Percentiles rank a stretch among this genome's conserved stretches.
Evolutionary conservation across 2,329 filamentous ascomycete genomes (phyloP).

Genomic region (Xylaria sp.): DNA sequence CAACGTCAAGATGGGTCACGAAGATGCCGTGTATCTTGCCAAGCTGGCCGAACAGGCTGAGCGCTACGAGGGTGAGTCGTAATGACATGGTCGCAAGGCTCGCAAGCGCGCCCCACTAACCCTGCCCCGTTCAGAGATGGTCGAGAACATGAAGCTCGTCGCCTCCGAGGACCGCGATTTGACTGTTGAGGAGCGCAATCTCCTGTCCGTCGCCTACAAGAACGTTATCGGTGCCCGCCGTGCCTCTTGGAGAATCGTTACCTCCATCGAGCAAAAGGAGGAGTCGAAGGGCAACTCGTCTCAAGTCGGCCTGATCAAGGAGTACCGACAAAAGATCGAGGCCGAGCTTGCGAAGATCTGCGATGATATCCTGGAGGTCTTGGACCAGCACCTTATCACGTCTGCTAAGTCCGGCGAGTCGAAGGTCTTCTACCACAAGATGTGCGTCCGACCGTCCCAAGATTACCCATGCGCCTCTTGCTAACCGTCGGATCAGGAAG

Average conservation of each 20-base stretch:
- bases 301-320: slow-evolving; percentile 90
- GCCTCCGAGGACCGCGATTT: slow-evolving; percentile 84
- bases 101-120: slow-evolving; percentile 18
- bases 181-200: slow-evolving; percentile 94
- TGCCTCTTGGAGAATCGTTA: slow-evolving; percentile 98
- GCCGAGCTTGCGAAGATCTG: slow-evolving; percentile 95
- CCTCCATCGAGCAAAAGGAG: slow-evolving; percentile 99
- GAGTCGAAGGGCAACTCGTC: slow-evolving; percentile 96
- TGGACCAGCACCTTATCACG: slow-evolving; percentile 91
- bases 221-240: slow-evolving; percentile 96
- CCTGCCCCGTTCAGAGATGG: slow-evolving; percentile 74
- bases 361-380: slow-evolving; percentile 93
- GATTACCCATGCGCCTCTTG: slow-evolving; percentile 15
- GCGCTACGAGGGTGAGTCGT: slow-evolving; percentile 91
- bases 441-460: slow-evolving; percentile 58
- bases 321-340: slow-evolving; percentile 99
- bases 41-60: slow-evolving; percentile 99
- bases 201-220: slow-evolving; percentile 98
- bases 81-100: slow-evolving; percentile 3
- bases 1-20: slow-evolving; percentile 87
- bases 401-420: slow-evolving; percentile 95
- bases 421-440: slow-evolving; percentile 99
- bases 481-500: slow-evolving; percentile 68
- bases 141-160: slow-evolving; percentile 99
- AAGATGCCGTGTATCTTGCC: slow-evolving; percentile 98